phyloP scores from a whole-genome alignment of 148 eudicot species.

The Euryodendron excelsum region DNA sequence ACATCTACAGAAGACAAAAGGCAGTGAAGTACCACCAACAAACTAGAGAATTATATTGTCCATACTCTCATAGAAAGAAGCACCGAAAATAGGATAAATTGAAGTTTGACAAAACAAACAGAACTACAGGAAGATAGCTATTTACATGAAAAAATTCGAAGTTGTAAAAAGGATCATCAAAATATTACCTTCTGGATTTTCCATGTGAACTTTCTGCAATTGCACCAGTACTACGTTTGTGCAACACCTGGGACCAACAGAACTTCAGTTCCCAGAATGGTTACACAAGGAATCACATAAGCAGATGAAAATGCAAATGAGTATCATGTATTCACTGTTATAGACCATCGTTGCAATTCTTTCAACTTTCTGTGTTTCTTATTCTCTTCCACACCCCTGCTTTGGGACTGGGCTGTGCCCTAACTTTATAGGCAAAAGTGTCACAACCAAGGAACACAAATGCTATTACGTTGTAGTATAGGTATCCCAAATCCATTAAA shows the following conservation, averaged over 20 bases:
- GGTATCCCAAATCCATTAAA: neutral
- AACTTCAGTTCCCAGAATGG: neutral
- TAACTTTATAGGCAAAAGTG: neutral
- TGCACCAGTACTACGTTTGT: constrained; percentile 31
- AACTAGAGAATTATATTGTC: neutral
- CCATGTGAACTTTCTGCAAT: constrained; percentile 29
- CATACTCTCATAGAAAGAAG: neutral
- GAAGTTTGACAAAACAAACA: neutral
- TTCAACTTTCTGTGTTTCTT: too few relatives aligned
- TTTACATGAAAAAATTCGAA: neutral
- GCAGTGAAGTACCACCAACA: neutral
- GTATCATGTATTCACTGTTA: too few relatives aligned
- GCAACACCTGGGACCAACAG: constrained; percentile 37
- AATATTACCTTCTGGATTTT: constrained; percentile 46
- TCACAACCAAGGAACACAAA: neutral
- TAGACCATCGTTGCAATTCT: too few relatives aligned
- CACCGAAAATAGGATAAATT: neutral
- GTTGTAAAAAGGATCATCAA: neutral
- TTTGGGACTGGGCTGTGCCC: neutral
- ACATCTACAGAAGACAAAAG: too few relatives aligned
- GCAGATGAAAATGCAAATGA: neutral
- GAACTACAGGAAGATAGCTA: neutral
- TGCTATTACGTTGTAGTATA: neutral
- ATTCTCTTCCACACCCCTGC: too few relatives aligned
- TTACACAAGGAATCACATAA: neutral